Evolutionary conservation across 371 early-diverging fungal species (phyloP).

Genomic region (Nematocida homosporus): DNA sequence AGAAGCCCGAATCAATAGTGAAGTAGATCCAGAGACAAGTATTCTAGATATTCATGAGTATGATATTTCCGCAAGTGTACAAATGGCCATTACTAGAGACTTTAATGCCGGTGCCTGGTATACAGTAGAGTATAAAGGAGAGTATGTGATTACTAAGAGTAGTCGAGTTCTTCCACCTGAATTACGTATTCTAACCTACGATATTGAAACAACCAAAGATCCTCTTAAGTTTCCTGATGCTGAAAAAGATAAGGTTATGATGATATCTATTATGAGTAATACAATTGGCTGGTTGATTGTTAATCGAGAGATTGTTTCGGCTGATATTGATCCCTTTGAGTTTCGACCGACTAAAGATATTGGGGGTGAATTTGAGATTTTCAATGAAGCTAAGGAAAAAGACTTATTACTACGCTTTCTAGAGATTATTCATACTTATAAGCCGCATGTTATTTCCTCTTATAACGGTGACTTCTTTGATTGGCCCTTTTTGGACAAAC

Average conservation of each 20-base stretch:
- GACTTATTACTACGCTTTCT: slow-evolving; percentile 79
- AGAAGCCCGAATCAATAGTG: slow-evolving; percentile 3
- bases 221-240: slow-evolving; percentile 96
- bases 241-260: slow-evolving; percentile 85
- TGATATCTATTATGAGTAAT: slow-evolving; percentile 78
- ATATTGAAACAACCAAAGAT: slow-evolving; percentile 95
- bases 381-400: slow-evolving; percentile 84
- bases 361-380: slow-evolving; percentile 85
- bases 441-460: slow-evolving; percentile 86
- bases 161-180: slow-evolving; percentile 73
- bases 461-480: slow-evolving; percentile 99
- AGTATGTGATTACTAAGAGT: slow-evolving; percentile 62
- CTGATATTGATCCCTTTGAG: slow-evolving; percentile 92
- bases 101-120: slow-evolving; percentile 67
- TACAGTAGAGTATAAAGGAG: slow-evolving; percentile 58
- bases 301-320: slow-evolving; percentile 86
- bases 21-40: slow-evolving; percentile 1
- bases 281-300: slow-evolving; percentile 84
- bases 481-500: slow-evolving; percentile 91
- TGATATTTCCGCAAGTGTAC: slow-evolving; percentile 61
- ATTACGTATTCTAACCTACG: slow-evolving; percentile 88
- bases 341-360: slow-evolving; percentile 89
- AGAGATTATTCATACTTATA: slow-evolving; percentile 77
- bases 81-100: slow-evolving; percentile 33
- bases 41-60: slow-evolving; percentile 59